Evolutionary conservation across 768 basidiomycete genomes (phyloP), one percentile per base, ranked within the genome.

Genomic region (Hericium coralloides): DNA sequence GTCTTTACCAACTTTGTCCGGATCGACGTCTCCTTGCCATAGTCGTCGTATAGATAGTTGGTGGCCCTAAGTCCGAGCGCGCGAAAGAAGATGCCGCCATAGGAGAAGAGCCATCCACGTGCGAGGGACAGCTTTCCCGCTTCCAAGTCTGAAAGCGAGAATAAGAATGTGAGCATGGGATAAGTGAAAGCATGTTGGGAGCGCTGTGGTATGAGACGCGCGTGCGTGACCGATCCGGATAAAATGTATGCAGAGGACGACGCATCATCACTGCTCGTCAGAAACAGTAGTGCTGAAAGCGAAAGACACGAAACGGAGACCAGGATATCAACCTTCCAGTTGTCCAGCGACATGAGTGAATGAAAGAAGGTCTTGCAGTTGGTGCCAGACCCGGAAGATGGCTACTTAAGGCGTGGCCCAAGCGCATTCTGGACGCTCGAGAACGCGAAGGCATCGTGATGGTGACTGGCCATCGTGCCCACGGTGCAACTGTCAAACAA

Each of bases 131-230:
- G 68, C 2, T 53, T 36, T 17, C 72, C 67, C 10, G 60, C 45
- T 63, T 85, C 84, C 12, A 88, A 67, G 1, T 76, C 75, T 56
- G 77, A 70, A 17, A 89, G 66, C 8, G 83, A 79, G n/a, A 85
- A 67, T 15, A 83, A 72, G 4, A 85, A 58, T 45, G 76, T 77
- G 12, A 85, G 63, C 2, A 82, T 80, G 0, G 80, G 77, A 64
- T 87, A 88, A n/a, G 72, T 74, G 65, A 85, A 87, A 0, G 77
- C 68, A 64, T 86, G 81, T 17, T 68, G 59, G 2, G 82, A 71
- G 10, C 68, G 63, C 12, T 59, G 58, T 0, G 85, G 85, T 4
- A 82, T 69, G 23, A 76, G 68, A 15, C 83, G 74, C 2, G 74
- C 71, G 65, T 85, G 84, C 0, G 76, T 75, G 41, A 85, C 78